phyloP scores from a whole-genome alignment of 2,329 filamentous ascomycete genomes.

The Paraconiothyrium sp. region DNA sequence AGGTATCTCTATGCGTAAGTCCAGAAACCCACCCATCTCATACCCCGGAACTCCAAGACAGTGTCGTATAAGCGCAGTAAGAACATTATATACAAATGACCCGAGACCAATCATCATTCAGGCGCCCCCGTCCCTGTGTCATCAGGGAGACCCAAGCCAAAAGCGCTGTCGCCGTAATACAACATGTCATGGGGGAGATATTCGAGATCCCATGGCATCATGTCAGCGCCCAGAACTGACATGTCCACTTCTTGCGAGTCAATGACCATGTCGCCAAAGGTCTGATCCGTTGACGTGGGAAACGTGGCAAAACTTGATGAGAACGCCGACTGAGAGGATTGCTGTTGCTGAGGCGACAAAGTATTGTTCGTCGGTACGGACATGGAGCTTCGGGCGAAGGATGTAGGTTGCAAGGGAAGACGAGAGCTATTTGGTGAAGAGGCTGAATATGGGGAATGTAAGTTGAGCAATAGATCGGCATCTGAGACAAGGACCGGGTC shows the following conservation, averaged over 20 bases:
- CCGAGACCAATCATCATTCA: background rate
- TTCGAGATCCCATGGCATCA: slow-evolving; percentile 77
- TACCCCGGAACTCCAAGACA: background rate
- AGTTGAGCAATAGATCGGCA: slow-evolving; percentile 59
- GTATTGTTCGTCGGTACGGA: slow-evolving; percentile 28
- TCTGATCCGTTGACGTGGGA: slow-evolving; percentile 35
- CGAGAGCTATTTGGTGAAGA: slow-evolving; percentile 32
- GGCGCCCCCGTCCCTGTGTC: slow-evolving; percentile 11
- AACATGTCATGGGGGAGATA: slow-evolving; percentile 75
- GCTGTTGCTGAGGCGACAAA: slow-evolving; percentile 14
- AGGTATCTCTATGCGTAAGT: slow-evolving; percentile 6
- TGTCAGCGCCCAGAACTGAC: slow-evolving; percentile 71
- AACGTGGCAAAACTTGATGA: slow-evolving; percentile 40
- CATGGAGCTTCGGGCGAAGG: slow-evolving; percentile 33
- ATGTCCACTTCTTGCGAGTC: slow-evolving; percentile 82
- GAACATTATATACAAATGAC: background rate
- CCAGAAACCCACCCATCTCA: background rate
- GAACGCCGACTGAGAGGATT: slow-evolving; percentile 29
- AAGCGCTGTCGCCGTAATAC: slow-evolving; percentile 43
- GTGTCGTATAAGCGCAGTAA: background rate
- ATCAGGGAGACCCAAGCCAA: slow-evolving; percentile 18
- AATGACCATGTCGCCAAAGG: slow-evolving; percentile 70
- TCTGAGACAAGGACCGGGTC: slow-evolving; percentile 54
- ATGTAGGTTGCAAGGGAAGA: slow-evolving; percentile 27
- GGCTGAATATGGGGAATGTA: slow-evolving; percentile 57